Evolutionary conservation across 208 protist genomes (phyloP), one percentile per base, ranked within the genome.

Genomic region (Tritrichomonas musculus): DNA sequence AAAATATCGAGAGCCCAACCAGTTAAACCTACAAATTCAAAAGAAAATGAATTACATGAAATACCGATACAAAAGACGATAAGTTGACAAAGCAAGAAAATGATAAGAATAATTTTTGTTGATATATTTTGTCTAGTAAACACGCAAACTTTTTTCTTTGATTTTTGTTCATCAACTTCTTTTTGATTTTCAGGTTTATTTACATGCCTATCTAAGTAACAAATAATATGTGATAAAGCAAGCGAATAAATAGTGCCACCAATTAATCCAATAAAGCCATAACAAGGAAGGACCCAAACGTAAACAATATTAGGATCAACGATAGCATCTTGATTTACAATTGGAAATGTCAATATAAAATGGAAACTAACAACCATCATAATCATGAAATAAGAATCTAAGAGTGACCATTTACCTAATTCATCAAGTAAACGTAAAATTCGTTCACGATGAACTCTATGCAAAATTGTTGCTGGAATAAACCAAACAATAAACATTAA

Each of bases 381-480:
- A 27, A 97, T 94, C 94, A 98, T 94, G 53, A 98, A 96, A 92
- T 97, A 98, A 13, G 95, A 96, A 95, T 98, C 97, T 69, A 98
- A 94, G 30, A 98, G 95, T 13, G 97, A 98, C 94, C 97, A 97
- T 95, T 98, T 98, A 82, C 97, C 97, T 22, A 97, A 41, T 30
- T 93, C 94, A 95, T 98, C 97, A 66, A 98, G 96, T 13, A 96
- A 92, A 44, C 80, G 92, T 36, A 98, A 94, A 0, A 96, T 50
- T 22, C 41, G 53, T 55, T 96, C 95, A 33, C 96, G 72, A 0
- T 94, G 95, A 20, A 93, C 92, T n/a, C 95, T 94, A 17, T 96
- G 49, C 41, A 97, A 93, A 17, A 96, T 65, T 30, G 93, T 95
- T 47, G 95, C 95, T 80, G 96, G 95, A 0, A 97, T 44, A 14